Conservation (phyloP, 2,329 filamentous ascomycete species). For the Zymoseptoria brevis region DNA sequence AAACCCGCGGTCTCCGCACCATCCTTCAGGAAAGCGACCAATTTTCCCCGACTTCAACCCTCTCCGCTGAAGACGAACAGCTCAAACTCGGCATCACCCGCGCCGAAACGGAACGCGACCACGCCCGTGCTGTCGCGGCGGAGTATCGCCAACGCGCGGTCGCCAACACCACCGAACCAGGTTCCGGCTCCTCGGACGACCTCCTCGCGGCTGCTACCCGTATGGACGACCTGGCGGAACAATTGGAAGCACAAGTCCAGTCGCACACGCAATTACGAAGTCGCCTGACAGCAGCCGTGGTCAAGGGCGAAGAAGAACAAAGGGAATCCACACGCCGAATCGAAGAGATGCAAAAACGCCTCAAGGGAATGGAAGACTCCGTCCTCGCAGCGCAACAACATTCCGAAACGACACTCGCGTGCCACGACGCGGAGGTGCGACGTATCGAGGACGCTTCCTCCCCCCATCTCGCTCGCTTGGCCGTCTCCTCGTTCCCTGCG, state of each 20-base stretch:
- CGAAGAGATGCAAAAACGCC: constrained; percentile 69
- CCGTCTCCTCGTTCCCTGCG: constrained; percentile 32
- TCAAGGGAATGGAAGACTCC: constrained; percentile 76
- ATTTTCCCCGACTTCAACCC: constrained; percentile 29
- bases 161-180: constrained; percentile 30
- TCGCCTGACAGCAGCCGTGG: constrained; percentile 70
- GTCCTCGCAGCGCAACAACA: constrained; percentile 74
- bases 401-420: constrained; percentile 73
- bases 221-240: constrained; percentile 68
- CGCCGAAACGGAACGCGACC: constrained; percentile 63
- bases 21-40: constrained; percentile 71
- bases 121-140: constrained; percentile 58
- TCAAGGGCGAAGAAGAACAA: constrained; percentile 77
- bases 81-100: constrained; percentile 61
- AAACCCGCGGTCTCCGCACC: constrained; percentile 73
- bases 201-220: constrained; percentile 65
- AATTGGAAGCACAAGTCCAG: constrained; percentile 74
- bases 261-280: constrained; percentile 66
- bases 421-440: constrained; percentile 78
- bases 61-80: constrained; percentile 27
- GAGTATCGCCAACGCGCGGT: constrained; percentile 58
- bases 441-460: constrained; percentile 69
- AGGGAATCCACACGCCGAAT: constrained; percentile 73
- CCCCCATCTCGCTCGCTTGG: constrained; percentile 65
- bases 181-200: constrained; percentile 41